These are phyloP conservation scores for Sporothrix mexicana DNA, from an alignment of 2,329 filamentous ascomycete genomes.

Conservation along the genomic window DNA sequence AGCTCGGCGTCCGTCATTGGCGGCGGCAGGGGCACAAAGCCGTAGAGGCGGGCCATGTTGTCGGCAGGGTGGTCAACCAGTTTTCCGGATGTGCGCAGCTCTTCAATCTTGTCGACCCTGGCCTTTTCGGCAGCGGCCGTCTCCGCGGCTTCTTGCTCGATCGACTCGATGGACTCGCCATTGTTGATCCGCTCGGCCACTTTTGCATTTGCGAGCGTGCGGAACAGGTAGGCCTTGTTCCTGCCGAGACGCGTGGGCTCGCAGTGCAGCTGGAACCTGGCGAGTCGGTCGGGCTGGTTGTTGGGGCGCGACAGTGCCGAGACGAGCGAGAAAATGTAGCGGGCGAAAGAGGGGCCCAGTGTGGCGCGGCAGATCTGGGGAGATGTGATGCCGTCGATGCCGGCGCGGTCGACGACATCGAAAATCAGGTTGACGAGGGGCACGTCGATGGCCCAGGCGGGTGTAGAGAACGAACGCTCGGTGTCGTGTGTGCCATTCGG, in stretches of 20 bases:
- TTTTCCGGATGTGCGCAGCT: not conserved
- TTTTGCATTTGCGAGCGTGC: conserved; percentile 28
- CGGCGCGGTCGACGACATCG: conserved; percentile 46
- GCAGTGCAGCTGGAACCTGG: conserved; percentile 49
- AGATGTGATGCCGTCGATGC: conserved; percentile 45
- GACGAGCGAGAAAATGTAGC: conserved; percentile 46
- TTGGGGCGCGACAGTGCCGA: conserved; percentile 44
- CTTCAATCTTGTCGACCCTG: not conserved
- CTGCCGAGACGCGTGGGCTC: conserved; percentile 49
- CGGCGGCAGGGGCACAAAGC: not conserved
- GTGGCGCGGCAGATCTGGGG: conserved; percentile 47
- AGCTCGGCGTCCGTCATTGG: not conserved
- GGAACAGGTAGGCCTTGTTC: conserved; percentile 51
- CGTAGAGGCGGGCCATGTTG: conserved; percentile 9
- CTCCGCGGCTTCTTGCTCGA: not conserved
- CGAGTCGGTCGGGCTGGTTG: conserved; percentile 50
- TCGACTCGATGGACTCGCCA: conserved; percentile 4
- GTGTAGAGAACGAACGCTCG: not conserved
- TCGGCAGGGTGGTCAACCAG: not conserved
- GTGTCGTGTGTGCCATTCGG: not conserved
- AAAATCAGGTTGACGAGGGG: conserved; percentile 46
- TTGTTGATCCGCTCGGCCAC: conserved; percentile 11
- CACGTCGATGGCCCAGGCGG: conserved; percentile 45
- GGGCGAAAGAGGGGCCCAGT: conserved; percentile 46
- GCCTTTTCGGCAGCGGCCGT: not conserved